Conservation (phyloP, 2,329 filamentous ascomycete species). For the Aspergillus nomiae region DNA sequence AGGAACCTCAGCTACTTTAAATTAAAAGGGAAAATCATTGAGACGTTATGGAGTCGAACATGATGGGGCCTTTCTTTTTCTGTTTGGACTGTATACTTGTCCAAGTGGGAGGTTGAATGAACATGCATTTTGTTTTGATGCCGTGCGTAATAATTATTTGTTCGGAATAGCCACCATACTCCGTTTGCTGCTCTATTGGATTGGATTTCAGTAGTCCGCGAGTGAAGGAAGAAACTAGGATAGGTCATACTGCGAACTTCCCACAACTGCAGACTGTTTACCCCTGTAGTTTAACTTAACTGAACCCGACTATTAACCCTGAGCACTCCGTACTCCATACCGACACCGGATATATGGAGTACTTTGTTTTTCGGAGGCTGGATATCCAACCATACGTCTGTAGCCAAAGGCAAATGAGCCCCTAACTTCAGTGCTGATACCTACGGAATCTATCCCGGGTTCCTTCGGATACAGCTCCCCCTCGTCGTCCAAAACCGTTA, state of each 20-base stretch:
- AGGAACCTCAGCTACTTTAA: conserved; percentile 7
- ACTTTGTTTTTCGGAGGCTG: background rate
- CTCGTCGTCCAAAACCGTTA: background rate
- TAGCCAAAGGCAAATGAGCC: background rate
- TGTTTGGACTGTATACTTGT: background rate
- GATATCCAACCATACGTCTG: background rate
- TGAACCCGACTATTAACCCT: background rate
- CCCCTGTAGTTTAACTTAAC: background rate
- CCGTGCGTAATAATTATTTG: background rate
- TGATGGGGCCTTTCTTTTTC: background rate
- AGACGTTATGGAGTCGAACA: background rate
- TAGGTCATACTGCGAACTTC: background rate
- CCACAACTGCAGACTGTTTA: background rate
- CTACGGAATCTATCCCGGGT: background rate
- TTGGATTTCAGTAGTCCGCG: background rate
- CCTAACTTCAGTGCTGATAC: background rate
- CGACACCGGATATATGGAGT: background rate
- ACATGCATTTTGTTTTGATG: background rate
- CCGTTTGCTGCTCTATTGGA: background rate
- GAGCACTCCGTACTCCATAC: background rate
- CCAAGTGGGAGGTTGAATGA: background rate
- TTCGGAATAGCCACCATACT: background rate
- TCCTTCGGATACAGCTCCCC: background rate
- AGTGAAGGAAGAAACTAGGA: background rate
- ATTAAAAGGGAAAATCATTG: background rate